phyloP scores from a whole-genome alignment of 2,329 filamentous ascomycete genomes.

The Aureobasidium uvarum region DNA sequence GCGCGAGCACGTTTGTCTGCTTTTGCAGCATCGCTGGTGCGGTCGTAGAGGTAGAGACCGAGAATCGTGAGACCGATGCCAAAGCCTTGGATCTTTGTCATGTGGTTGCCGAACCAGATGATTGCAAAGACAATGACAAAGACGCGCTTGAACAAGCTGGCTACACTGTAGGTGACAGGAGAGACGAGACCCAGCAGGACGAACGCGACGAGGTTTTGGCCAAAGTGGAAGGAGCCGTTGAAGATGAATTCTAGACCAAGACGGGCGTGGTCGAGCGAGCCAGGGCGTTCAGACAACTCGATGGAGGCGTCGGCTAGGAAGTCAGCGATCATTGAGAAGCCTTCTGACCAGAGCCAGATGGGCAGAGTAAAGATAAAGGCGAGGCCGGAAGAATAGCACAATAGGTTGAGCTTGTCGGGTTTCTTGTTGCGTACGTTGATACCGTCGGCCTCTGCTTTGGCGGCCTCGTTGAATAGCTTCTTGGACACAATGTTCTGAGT shows the following conservation, averaged over 20 bases:
- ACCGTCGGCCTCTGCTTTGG: slow-evolving; percentile 74
- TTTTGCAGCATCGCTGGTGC: slow-evolving; percentile 82
- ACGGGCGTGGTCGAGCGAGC: slow-evolving; percentile 62
- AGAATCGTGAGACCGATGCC: slow-evolving; percentile 88
- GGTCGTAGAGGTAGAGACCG: slow-evolving; percentile 92
- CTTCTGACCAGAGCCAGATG: slow-evolving; percentile 92
- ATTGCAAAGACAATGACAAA: slow-evolving; percentile 96
- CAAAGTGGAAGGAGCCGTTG: slow-evolving; percentile 96
- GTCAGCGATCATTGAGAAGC: slow-evolving; percentile 71
- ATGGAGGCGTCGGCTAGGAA: slow-evolving; percentile 79
- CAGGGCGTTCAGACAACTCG: slow-evolving; percentile 72
- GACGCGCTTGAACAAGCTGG: slow-evolving; percentile 92
- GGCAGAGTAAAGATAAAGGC: slow-evolving; percentile 85
- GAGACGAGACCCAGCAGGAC: slow-evolving; percentile 88
- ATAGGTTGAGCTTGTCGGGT: slow-evolving; percentile 91
- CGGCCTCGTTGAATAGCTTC: slow-evolving; percentile 92
- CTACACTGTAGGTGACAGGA: slow-evolving; percentile 95
- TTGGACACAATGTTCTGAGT: slow-evolving; percentile 99
- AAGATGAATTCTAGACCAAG: slow-evolving; percentile 84
- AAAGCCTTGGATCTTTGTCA: slow-evolving; percentile 75
- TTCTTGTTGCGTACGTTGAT: slow-evolving; percentile 66
- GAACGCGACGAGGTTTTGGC: slow-evolving; percentile 93
- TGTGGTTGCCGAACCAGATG: slow-evolving; percentile 91
- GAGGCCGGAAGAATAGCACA: slow-evolving; percentile 94
- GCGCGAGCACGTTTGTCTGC: slow-evolving; percentile 73